Evolutionary conservation across 2,329 filamentous ascomycete species (phyloP).

Genomic region (Colletotrichum melonis): DNA sequence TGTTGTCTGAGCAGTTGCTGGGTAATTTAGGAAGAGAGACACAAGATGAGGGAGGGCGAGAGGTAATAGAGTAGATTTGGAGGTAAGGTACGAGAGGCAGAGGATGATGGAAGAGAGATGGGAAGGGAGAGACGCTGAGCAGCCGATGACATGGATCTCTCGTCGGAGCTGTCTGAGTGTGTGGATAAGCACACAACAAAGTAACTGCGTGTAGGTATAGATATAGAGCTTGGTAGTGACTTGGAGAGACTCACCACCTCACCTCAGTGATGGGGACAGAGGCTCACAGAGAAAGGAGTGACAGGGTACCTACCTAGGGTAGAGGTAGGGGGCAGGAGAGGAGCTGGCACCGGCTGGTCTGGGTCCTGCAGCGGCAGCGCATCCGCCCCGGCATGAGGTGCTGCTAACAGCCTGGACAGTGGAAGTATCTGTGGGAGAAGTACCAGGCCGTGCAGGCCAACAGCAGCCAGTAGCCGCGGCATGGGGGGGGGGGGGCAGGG

Average conservation of each 20-base stretch:
- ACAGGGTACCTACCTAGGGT: neutral
- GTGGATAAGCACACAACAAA: neutral
- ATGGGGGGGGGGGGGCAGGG: too few species aligned
- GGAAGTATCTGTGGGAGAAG: constrained; percentile 10
- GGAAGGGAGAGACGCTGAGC: constrained; percentile 3
- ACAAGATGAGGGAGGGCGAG: neutral
- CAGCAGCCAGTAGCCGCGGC: neutral
- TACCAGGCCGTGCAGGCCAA: too few species aligned
- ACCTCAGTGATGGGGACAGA: neutral
- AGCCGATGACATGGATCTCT: constrained; percentile 30
- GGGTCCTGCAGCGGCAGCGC: constrained; percentile 12
- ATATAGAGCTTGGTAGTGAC: neutral
- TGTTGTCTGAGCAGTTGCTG: constrained; percentile 5
- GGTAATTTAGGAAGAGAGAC: neutral
- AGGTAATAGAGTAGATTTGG: neutral
- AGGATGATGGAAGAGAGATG: neutral
- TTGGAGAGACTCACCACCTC: neutral
- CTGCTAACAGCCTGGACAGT: constrained; percentile 1
- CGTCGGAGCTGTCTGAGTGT: neutral
- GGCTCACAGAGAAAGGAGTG: neutral
- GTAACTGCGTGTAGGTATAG: neutral
- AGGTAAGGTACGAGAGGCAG: neutral
- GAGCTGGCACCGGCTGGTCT: neutral
- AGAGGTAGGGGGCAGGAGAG: neutral
- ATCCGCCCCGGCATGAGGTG: constrained; percentile 1